Evolutionary conservation across 225 moss, liverwort and hornwort species (phyloP), one percentile per base, ranked within the genome.

Genomic region (Asterella californica): DNA sequence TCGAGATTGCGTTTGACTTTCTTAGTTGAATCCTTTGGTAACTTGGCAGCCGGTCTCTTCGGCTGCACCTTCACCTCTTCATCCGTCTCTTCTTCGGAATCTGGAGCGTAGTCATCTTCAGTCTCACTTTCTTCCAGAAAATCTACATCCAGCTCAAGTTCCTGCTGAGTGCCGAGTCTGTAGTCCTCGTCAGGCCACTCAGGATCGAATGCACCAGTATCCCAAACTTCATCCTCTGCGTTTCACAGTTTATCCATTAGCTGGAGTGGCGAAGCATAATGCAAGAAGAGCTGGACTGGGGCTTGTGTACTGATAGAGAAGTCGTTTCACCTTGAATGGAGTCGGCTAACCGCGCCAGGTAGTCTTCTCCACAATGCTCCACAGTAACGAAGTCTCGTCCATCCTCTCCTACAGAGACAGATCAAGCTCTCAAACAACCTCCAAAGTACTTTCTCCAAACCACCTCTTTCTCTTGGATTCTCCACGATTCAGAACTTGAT

Each of bases 351-450:
- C 83, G 79, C 14, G 72, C 38, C 7, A 88, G 70, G 72, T 82
- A 88, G 76, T 86, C 85, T 37, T 84, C 83, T 60, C 85, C 88
- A 75, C 85, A 88, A 27, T 46, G 76, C 71, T 88, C 85, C 52
- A 88, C 83, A 45, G 88, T 88, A n/a, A 88, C 73, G 53, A 88
- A 88, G 34, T 85, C 77, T 61, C 66, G 83, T 15, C 88, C 88
- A 53, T 88, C 83, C 22, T 83, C 64, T 77, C 88, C 87, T 87
- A 80, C 73, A 82, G 9, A 32, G 30, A 77, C n/a, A 67, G 30
- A 65, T 32, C 1, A 33, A 67, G 36, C 3, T 36, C 36, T 19
- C 67, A 18, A 17, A 37, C 30, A 15, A 65, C 32, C 27, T 32
- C 10, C 64, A 30, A 29, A 42, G 4, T 17, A 33, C 34, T 36